Evolutionary conservation across 129 eudicot species (phyloP), one percentile per base, ranked within the genome.

Genomic region (Tagetes erecta): DNA sequence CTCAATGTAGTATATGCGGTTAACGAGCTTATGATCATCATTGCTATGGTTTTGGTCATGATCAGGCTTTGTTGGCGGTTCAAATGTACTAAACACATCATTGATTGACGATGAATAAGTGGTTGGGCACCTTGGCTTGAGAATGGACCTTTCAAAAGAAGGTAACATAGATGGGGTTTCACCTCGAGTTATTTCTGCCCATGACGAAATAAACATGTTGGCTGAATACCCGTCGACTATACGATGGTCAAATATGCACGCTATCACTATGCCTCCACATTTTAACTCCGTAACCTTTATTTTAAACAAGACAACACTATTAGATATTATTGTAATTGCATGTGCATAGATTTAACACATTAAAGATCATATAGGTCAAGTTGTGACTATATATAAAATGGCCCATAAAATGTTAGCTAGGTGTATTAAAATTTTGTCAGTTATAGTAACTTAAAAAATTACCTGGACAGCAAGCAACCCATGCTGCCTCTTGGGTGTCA

Each of bases 141-240:
- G 83, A 36, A 76, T 40, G 0, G 90, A 90, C 14, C 96, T 88
- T 42, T 60, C 56, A 60, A 84, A 84, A 34, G 85, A 84, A 11
- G 92, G 90, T 5, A 80, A 1, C 52, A 35, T 64, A n/a, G 86
- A 79, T 0, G 74, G 76, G 35, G 74, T 79, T 52, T 73, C 62
- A 0, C 67, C 64, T 70, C 47, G 85, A 36, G 91, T 68, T 30
- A 79, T 70, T 20, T 88, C 90, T 0, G 86, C 86, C 91, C 88
- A 88, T 34, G 88, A 73, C 4, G 85, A 79, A 40, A 88, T 79
- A 51, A 88, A 88, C 95, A 88, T 85, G 80, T 88, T 83, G 78
- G 83, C 82, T 7, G 95, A 86, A 76, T 88, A 82, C 30, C 85
- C 95, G 27, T 88, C 95, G 0, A 76, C 83, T 6, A 66, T 81